Percentiles rank a stretch among this genome's conserved stretches.
phyloP scores from a whole-genome alignment of 2,329 filamentous ascomycete genomes.

The Alternaria sp. region DNA sequence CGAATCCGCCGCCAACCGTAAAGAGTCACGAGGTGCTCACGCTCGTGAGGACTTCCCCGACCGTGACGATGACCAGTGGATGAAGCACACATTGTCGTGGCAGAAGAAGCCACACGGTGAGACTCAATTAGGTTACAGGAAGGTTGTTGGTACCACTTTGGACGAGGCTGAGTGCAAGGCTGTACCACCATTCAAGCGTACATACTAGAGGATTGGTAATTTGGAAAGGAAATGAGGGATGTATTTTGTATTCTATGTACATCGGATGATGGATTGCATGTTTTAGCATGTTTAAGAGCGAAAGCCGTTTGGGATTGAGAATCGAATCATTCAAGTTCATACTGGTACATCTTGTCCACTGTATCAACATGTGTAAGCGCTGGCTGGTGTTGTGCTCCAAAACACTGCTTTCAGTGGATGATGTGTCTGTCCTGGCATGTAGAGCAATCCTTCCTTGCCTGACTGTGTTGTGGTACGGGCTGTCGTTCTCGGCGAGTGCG shows the following conservation, averaged over 20 bases:
- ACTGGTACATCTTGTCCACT: not conserved
- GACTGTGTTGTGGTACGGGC: not conserved
- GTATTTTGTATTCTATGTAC: slow-evolving; percentile 46
- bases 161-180: slow-evolving; percentile 96
- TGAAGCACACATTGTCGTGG: slow-evolving; percentile 98
- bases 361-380: not conserved
- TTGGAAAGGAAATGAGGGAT: not conserved
- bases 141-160: slow-evolving; percentile 80
- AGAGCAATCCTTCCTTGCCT: not conserved
- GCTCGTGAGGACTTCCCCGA: slow-evolving; percentile 97
- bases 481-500: not conserved
- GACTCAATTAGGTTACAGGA: slow-evolving; percentile 84
- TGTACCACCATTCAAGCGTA: slow-evolving; percentile 95
- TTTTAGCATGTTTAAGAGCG: slow-evolving; percentile 12
- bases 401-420: not conserved
- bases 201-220: slow-evolving; percentile 65
- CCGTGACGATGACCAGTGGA: slow-evolving; percentile 94
- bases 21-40: slow-evolving; percentile 96
- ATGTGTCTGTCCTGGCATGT: not conserved
- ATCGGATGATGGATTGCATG: slow-evolving; percentile 33
- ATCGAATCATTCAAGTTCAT: slow-evolving; percentile 1
- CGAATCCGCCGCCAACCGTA: slow-evolving; percentile 85
- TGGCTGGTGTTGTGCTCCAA: not conserved
- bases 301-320: not conserved
- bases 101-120: slow-evolving; percentile 91